Conservation (phyloP, 1,284 basidiomycete species). For the Boletellus deceptivus region DNA sequence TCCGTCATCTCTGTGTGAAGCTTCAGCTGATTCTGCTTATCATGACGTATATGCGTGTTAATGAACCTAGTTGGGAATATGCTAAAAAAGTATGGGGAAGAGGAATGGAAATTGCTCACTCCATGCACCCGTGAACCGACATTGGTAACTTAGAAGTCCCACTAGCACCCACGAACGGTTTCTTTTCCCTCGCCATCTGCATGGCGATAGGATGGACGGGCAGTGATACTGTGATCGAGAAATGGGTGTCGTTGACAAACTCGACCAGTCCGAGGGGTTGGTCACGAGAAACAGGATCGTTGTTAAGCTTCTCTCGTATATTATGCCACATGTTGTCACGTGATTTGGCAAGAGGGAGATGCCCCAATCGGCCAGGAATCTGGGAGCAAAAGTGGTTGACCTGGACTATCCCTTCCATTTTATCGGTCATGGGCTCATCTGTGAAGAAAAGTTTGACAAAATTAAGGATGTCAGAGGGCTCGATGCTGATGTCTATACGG, state of each 20-base stretch:
- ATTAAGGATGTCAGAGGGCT: conserved; percentile 16
- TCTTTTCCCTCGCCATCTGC: not conserved
- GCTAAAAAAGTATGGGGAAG: no score
- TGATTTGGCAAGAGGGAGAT: not conserved
- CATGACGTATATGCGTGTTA: no score
- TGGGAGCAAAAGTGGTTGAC: conserved; percentile 20
- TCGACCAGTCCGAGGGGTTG: not conserved
- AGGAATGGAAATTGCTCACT: no score
- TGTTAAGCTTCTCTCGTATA: not conserved
- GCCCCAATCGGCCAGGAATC: conserved; percentile 10
- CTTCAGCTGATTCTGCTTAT: no score
- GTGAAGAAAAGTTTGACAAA: conserved; percentile 18
- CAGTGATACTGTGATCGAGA: not conserved
- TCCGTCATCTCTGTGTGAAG: no score
- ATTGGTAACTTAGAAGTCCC: no score
- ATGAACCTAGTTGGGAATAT: no score
- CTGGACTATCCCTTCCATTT: conserved; percentile 25
- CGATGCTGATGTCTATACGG: conserved; percentile 22
- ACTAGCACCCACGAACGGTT: not conserved
- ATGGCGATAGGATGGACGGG: not conserved
- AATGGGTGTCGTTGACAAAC: not conserved
- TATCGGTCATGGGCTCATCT: conserved; percentile 3
- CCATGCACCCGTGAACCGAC: no score
- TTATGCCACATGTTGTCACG: not conserved
- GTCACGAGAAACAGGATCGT: not conserved